Conservation (phyloP, 139 green algal genomes). For the Micractinium conductrix region DNA sequence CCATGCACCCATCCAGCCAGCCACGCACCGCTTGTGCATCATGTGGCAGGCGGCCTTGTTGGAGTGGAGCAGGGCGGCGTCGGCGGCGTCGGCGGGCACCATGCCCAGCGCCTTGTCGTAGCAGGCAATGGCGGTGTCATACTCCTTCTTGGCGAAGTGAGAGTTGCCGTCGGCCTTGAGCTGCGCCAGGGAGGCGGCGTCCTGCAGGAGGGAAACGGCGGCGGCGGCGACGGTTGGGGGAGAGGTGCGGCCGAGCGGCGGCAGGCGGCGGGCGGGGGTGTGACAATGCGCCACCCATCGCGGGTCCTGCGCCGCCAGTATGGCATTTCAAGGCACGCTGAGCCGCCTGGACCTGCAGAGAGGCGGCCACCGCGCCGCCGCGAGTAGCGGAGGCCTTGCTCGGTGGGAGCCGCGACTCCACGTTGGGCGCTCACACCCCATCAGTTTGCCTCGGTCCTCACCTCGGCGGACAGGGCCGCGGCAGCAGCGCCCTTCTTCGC, state of each 20-base stretch:
- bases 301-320: too few species aligned
- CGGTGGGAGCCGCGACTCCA: too few species aligned
- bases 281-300: neutral
- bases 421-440: too few species aligned
- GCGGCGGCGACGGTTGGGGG: too few species aligned
- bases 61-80: constrained; percentile 73
- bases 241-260: too few species aligned
- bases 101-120: constrained; percentile 80
- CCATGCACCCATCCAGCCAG: neutral
- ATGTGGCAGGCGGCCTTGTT: constrained; percentile 88
- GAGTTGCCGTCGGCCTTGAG: constrained; percentile 78
- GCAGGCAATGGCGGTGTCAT: constrained; percentile 66
- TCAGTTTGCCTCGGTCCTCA: too few species aligned
- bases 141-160: constrained; percentile 78
- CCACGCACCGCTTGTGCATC: constrained; percentile 45
- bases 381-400: too few species aligned
- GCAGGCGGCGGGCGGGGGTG: neutral
- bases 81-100: constrained; percentile 52
- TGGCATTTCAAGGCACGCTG: too few species aligned
- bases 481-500: neutral
- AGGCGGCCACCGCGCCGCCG: too few species aligned
- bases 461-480: neutral
- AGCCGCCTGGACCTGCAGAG: too few species aligned
- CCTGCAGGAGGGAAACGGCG: neutral
- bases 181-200: constrained; percentile 24